Evolutionary conservation across 1,284 basidiomycete species (phyloP).

Genomic region (Paramarasmius palmivorus): DNA sequence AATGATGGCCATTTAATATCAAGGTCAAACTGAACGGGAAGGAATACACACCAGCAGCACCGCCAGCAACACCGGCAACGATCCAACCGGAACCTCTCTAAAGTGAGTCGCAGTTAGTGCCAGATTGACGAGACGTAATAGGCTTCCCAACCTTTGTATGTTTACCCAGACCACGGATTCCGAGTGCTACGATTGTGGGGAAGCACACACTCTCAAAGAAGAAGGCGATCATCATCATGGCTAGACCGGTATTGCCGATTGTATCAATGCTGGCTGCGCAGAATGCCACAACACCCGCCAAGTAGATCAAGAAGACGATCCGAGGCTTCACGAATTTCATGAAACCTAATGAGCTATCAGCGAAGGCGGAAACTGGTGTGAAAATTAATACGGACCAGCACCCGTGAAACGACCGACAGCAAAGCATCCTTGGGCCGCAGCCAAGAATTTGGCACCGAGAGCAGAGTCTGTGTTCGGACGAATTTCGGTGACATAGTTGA

Average conservation of each 20-base stretch:
- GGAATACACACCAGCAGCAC: constrained; percentile 25
- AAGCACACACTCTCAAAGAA: constrained; percentile 38
- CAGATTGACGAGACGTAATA: neutral
- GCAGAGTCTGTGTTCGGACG: constrained; percentile 23
- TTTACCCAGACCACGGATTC: constrained; percentile 31
- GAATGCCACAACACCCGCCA: constrained; percentile 29
- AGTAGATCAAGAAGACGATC: constrained; percentile 28
- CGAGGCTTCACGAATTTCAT: constrained; percentile 32
- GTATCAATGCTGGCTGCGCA: constrained; percentile 29
- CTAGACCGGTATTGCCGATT: constrained; percentile 28
- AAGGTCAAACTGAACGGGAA: neutral
- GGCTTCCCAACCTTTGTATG: constrained; percentile 27
- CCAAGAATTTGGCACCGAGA: constrained; percentile 31
- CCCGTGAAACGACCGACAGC: constrained; percentile 32
- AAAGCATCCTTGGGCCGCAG: constrained; percentile 33
- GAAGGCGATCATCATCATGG: constrained; percentile 30
- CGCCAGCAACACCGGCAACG: constrained; percentile 32
- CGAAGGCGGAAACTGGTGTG: too few species aligned
- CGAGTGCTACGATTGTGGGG: constrained; percentile 36
- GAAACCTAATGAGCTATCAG: constrained; percentile 16
- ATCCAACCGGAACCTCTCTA: constrained; percentile 31
- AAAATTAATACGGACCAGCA: constrained; percentile 21
- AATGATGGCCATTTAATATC: neutral
- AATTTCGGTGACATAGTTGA: constrained; percentile 33
- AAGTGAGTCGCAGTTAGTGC: neutral